Base-by-base conservation (phyloP, 345 rosid species). In the Murraya koenigii region DNA sequence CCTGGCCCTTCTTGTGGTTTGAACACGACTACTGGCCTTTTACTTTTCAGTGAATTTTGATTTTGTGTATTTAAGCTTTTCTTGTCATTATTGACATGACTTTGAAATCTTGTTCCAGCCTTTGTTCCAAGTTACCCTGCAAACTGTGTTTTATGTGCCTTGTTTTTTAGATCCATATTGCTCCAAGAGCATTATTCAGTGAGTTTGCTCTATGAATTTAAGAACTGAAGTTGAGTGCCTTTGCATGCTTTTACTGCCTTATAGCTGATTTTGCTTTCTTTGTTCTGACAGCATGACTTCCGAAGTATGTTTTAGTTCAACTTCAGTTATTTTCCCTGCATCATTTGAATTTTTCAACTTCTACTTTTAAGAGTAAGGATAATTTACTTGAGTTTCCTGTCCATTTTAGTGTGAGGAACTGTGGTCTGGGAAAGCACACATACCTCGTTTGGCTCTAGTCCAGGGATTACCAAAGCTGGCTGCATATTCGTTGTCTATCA, bases 361-460 rank as follows among this genome's bases (percentile, higher is more conserved):
- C 33, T 33, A 56, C 36, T 13, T 63, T 1, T 44, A 30, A 56
- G 38, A 62, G 10, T 38, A 20, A 39, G 62, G 39, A 52, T 69
- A 35, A 67, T 44, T 65, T 56, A 67, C 74, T 67, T 7, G 5
- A 39, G 8, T 58, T 70, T 72, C 75, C 47, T 70, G 66, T 67
- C 52, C 30, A 54, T 75, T 77, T 33, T 60, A 88, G 94, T 88
- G 89, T 62, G 77, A 87, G 73, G 92, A 86, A 79, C 55, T 88
- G 69, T 88, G 88, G 92, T 17, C 54, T 60, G 89, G 86, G 78
- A 90, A 90, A 80, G 92, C 90, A 44, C 92, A 90, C 80, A 73
- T 88, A 74, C 90, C 92, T 32, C 85, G 89, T 38, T 62, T 87
- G 63, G 86, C 90, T 64, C 88, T 71, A 61, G 82, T 76, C 30